These are phyloP conservation scores for Malassezia furfur DNA, from an alignment of 1,284 basidiomycete species.

Conservation along the genomic window DNA sequence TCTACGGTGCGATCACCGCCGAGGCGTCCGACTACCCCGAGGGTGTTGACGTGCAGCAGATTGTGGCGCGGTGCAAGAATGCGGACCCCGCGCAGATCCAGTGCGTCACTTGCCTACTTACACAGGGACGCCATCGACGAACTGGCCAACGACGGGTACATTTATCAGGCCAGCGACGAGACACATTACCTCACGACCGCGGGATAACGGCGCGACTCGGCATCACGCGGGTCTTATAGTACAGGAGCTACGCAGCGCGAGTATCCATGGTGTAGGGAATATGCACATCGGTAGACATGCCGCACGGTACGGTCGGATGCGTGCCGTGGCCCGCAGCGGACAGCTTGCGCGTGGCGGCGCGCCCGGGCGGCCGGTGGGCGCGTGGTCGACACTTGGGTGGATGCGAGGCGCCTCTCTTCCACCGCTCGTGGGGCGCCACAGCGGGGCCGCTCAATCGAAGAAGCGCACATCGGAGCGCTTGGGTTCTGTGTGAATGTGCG, in stretches of 20 bases:
- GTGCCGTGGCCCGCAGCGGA: too few species aligned
- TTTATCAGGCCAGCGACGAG: slow-evolving; percentile 37
- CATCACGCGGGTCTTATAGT: not conserved
- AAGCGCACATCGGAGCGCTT: slow-evolving; percentile 38
- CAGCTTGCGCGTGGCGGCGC: too few species aligned
- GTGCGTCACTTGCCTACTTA: slow-evolving; percentile 2
- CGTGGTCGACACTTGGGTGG: too few species aligned
- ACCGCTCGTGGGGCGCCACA: not conserved
- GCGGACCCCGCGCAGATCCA: slow-evolving; percentile 21
- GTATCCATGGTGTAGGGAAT: not conserved
- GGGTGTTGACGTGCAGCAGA: slow-evolving; percentile 27
- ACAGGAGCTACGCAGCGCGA: not conserved
- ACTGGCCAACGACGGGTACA: slow-evolving; percentile 32
- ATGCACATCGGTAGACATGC: not conserved
- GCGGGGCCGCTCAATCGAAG: slow-evolving; percentile 16
- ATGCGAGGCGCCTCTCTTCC: too few species aligned
- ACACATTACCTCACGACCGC: slow-evolving; percentile 38
- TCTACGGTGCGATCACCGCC: slow-evolving; percentile 25
- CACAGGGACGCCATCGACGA: slow-evolving; percentile 31
- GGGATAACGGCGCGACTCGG: slow-evolving; percentile 5
- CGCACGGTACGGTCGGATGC: too few species aligned
- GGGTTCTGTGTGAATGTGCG: slow-evolving; percentile 21
- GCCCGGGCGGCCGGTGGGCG: too few species aligned
- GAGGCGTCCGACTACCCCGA: slow-evolving; percentile 30
- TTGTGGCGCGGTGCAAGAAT: slow-evolving; percentile 24